These are phyloP conservation scores for Solanum chacoense DNA, from an alignment of 305 asterid species.

Conservation along the genomic window DNA sequence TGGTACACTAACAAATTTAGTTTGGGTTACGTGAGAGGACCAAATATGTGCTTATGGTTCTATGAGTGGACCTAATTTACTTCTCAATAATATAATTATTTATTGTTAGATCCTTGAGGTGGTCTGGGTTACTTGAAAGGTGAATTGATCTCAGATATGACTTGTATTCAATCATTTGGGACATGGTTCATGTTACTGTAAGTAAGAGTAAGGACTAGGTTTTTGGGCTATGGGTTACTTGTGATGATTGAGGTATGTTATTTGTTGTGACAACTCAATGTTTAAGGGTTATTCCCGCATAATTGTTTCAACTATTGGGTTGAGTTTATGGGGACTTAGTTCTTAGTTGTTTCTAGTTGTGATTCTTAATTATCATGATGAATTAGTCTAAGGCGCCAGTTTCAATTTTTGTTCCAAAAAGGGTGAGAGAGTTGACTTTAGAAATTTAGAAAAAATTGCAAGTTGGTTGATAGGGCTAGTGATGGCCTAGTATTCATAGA, in stretches of 20 bases:
- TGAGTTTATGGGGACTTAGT: not conserved
- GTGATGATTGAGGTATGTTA: not conserved
- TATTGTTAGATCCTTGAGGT: not conserved
- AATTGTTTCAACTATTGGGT: not conserved
- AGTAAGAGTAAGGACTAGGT: not conserved
- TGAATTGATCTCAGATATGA: not conserved
- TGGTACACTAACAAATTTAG: not conserved
- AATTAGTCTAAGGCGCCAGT: not conserved
- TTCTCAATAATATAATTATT: not conserved
- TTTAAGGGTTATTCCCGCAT: not conserved
- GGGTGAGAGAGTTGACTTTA: not conserved
- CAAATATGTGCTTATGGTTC: not conserved
- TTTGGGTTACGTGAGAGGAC: not conserved
- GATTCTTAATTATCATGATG: not conserved
- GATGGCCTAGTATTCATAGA: not conserved
- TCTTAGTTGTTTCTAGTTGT: not conserved
- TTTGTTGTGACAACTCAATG: not conserved
- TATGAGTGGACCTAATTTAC: not conserved
- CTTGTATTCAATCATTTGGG: not conserved
- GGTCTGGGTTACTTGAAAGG: not conserved
- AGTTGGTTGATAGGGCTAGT: not conserved
- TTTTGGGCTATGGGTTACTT: not conserved
- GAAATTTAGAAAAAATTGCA: not conserved
- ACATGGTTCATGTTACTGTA: not conserved
- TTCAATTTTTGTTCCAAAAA: not conserved